Conservation (phyloP, 352 stramenopile genomes). For the Phytophthora vignae region DNA sequence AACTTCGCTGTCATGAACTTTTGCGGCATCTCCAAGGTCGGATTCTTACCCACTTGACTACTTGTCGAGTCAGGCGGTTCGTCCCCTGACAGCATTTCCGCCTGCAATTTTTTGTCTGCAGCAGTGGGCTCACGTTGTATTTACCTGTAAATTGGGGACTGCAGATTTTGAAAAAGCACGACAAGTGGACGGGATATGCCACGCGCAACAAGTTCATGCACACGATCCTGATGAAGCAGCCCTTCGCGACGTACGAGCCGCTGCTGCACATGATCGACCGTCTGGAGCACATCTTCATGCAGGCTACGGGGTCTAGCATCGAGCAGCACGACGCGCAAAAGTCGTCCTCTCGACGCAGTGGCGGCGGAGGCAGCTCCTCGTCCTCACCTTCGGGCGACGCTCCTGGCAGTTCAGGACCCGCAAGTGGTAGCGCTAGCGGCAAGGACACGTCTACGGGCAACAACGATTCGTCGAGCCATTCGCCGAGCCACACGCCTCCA, state of each 20-base stretch:
- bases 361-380: slow-evolving; percentile 37
- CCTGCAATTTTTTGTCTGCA: neutral
- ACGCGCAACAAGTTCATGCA: slow-evolving; percentile 92
- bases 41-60: slow-evolving; percentile 2
- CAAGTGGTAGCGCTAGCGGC: slow-evolving; percentile 11
- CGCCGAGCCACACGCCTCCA: slow-evolving; percentile 44
- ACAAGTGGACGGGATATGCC: slow-evolving; percentile 93
- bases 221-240: slow-evolving; percentile 91
- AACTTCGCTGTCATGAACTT: slow-evolving; percentile 93
- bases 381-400: slow-evolving; percentile 29
- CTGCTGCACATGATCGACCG: slow-evolving; percentile 89
- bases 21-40: slow-evolving; percentile 88
- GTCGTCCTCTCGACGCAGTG: slow-evolving; percentile 48
- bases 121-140: slow-evolving; percentile 7
- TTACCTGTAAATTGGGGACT: neutral
- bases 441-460: slow-evolving; percentile 20
- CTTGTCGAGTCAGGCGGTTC: slow-evolving; percentile 20
- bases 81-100: slow-evolving; percentile 22
- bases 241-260: slow-evolving; percentile 86
- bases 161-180: slow-evolving; percentile 91
- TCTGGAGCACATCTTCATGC: slow-evolving; percentile 90
- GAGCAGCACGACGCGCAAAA: slow-evolving; percentile 83
- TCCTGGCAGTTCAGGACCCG: slow-evolving; percentile 12
- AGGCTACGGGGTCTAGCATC: slow-evolving; percentile 86
- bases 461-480: slow-evolving; percentile 30